Evolutionary conservation across 148 eudicot genomes (phyloP).

Genomic region (Nepenthes gracilis): DNA sequence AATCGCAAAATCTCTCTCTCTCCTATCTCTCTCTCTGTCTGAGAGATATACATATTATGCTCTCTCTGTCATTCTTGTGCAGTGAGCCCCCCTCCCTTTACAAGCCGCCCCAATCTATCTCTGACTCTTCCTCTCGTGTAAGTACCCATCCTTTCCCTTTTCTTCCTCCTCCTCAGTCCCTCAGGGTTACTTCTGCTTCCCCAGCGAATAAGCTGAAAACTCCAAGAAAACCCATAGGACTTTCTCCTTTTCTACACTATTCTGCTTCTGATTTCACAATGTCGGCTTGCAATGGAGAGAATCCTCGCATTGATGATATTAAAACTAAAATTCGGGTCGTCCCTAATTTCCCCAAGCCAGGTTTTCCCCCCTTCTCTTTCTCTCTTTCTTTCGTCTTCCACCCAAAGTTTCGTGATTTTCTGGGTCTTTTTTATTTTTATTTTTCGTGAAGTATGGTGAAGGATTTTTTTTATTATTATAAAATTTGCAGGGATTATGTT

Average conservation of each 20-base stretch:
- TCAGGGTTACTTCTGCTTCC: background rate
- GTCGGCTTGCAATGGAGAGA: conserved; percentile 43
- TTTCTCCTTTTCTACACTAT: background rate
- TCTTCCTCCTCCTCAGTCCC: background rate
- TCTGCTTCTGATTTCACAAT: conserved; percentile 19
- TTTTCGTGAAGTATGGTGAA: background rate
- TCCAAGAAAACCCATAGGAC: background rate
- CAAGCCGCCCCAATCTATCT: background rate
- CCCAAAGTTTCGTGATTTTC: background rate
- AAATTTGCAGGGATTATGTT: conserved; percentile 65
- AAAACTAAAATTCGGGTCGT: conserved; percentile 63
- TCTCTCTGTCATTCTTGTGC: too few relatives aligned
- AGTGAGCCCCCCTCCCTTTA: too few relatives aligned
- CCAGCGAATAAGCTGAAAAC: background rate
- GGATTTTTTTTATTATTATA: conserved; percentile 1
- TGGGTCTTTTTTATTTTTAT: background rate
- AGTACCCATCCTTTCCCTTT: background rate
- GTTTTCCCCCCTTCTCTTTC: conserved; percentile 12
- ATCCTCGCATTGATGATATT: conserved; percentile 58
- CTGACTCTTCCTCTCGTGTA: background rate
- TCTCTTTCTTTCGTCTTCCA: background rate
- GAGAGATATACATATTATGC: too few relatives aligned
- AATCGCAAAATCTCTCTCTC: too few relatives aligned
- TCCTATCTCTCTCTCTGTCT: too few relatives aligned
- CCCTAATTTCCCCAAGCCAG: conserved; percentile 87